Conservation (phyloP, 73 alveolate species). For the Paramecium sonneborni region DNA sequence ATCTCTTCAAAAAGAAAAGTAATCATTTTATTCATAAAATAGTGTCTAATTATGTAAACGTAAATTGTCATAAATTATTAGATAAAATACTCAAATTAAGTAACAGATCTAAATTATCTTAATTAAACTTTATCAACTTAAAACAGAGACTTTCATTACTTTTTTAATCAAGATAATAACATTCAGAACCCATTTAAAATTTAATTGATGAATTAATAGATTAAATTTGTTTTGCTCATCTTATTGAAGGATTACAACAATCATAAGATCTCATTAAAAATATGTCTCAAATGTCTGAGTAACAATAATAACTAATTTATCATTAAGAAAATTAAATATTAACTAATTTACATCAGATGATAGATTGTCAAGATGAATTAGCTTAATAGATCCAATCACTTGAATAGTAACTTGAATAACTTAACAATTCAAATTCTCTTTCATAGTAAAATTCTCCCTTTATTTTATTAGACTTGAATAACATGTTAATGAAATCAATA, state of each 20-base stretch:
- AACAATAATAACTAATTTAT: not conserved
- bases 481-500: not conserved
- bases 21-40: not conserved
- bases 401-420: not conserved
- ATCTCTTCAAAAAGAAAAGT: not conserved
- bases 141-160: not conserved
- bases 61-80: not conserved
- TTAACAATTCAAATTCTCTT: not conserved
- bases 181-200: not conserved
- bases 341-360: not conserved
- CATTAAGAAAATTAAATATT: not conserved
- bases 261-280: not conserved
- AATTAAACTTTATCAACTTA: not conserved
- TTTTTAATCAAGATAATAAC: not conserved
- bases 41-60: not conserved
- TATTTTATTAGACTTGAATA: not conserved
- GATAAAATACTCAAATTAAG: not conserved
- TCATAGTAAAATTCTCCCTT: not conserved
- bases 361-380: not conserved
- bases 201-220: constrained; percentile 1
- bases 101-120: not conserved
- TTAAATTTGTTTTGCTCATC: not conserved
- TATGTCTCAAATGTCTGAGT: not conserved
- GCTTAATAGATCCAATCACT: not conserved
- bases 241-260: not conserved